phyloP scores from a whole-genome alignment of 176 grass and related monocot species.

The Calamus simplicifolius region DNA sequence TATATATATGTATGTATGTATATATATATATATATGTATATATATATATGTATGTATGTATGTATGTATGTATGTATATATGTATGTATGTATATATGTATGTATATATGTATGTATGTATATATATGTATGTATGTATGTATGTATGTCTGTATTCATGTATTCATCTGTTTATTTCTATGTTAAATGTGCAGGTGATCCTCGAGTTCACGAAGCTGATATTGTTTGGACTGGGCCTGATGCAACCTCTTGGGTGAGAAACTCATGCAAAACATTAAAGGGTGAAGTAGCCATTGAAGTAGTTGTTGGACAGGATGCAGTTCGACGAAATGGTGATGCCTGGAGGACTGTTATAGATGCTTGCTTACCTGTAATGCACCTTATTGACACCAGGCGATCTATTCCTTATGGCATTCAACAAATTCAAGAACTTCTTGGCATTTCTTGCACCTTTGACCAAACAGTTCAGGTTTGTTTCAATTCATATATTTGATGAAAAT shows the following conservation, averaged over 20 bases:
- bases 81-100: too few species aligned
- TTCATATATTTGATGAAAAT: too few species aligned
- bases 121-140: too few species aligned
- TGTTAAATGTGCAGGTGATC: conserved; percentile 57
- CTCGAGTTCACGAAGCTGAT: conserved; percentile 65
- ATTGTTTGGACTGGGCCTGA: conserved; percentile 78
- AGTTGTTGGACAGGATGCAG: conserved; percentile 55
- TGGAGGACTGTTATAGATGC: conserved; percentile 85
- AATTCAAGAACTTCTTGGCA: conserved; percentile 75
- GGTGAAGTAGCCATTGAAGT: conserved; percentile 79
- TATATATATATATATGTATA: too few species aligned
- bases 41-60: too few species aligned
- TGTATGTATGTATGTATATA: too few species aligned
- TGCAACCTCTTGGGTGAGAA: conserved; percentile 57
- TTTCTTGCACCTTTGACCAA: conserved; percentile 97
- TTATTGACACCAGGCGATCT: conserved; percentile 73
- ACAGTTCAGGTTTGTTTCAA: conserved; percentile 53
- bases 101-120: too few species aligned
- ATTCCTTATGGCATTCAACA: conserved; percentile 81
- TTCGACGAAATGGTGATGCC: conserved; percentile 55
- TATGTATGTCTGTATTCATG: background rate
- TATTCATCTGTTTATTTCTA: conserved; percentile 6
- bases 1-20: too few species aligned
- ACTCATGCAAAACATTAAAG: conserved; percentile 33
- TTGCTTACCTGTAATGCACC: conserved; percentile 74